Conservation (phyloP, 441 rosid species). For the Populus tomentosa region DNA sequence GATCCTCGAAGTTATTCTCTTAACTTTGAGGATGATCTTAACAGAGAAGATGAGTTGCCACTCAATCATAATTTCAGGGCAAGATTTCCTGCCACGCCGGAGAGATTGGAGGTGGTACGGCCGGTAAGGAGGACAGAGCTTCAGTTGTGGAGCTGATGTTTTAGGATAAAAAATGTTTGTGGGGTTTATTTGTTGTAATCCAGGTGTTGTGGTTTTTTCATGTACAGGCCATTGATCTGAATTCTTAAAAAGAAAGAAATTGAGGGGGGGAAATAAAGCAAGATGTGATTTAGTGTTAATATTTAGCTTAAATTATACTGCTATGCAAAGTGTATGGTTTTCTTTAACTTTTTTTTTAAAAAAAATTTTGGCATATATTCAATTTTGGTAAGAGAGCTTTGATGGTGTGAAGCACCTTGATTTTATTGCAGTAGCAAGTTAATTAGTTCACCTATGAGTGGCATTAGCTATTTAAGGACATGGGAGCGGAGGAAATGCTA, state of each 20-base stretch:
- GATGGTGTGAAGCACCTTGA: neutral
- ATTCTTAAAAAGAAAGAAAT: neutral
- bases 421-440: neutral
- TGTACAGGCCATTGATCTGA: neutral
- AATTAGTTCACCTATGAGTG: neutral
- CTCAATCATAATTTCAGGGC: slow-evolving; percentile 31
- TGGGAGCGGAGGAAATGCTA: neutral
- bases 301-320: neutral
- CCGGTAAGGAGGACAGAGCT: slow-evolving; percentile 8
- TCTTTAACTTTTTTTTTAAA: too few relatives aligned
- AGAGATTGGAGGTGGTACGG: neutral
- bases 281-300: neutral
- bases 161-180: neutral
- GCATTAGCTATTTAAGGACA: neutral
- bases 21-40: slow-evolving; percentile 50
- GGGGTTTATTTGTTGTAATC: neutral
- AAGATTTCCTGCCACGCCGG: slow-evolving; percentile 52
- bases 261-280: neutral
- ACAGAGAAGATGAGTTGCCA: slow-evolving; percentile 30
- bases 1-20: slow-evolving; percentile 52
- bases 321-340: neutral
- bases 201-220: neutral
- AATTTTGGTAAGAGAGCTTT: neutral
- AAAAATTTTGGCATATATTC: too few relatives aligned
- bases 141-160: slow-evolving; percentile 5